Conservation (phyloP, 2,329 filamentous ascomycete species). For the Ophiostoma piceae region DNA sequence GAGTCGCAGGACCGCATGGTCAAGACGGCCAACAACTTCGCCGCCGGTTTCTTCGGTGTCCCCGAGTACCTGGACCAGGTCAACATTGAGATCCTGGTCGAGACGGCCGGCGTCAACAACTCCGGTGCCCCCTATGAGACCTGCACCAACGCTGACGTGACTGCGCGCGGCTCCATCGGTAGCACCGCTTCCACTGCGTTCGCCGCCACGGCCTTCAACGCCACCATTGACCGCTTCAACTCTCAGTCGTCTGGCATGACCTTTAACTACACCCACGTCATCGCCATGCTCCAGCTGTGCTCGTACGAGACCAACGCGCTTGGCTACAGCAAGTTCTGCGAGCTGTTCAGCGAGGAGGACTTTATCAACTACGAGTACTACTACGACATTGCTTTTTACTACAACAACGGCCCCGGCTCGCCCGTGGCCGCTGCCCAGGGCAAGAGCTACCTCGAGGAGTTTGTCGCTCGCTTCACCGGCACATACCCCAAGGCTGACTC, state of each 20-base stretch:
- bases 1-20: constrained; percentile 12
- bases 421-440: constrained; percentile 2
- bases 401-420: constrained; percentile 11
- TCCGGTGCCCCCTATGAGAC: constrained; percentile 10
- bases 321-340: constrained; percentile 11
- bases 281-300: constrained; percentile 8
- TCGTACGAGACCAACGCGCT: constrained; percentile 8
- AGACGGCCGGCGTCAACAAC: constrained; percentile 10
- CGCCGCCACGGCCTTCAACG: background rate
- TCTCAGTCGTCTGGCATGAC: background rate
- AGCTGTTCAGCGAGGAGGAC: constrained; percentile 13
- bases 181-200: background rate
- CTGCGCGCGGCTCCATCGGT: background rate
- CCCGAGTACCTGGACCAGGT: constrained; percentile 11
- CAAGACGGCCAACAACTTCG: constrained; percentile 13
- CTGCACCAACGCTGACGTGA: background rate
- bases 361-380: constrained; percentile 14
- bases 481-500: constrained; percentile 1
- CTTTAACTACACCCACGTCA: background rate
- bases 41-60: constrained; percentile 6
- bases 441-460: constrained; percentile 12
- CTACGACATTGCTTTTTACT: constrained; percentile 4
- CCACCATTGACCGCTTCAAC: constrained; percentile 5
- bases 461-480: constrained; percentile 5
- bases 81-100: constrained; percentile 11